Conservation (phyloP, 768 basidiomycete genomes). For the Aureoboletus auriporus region DNA sequence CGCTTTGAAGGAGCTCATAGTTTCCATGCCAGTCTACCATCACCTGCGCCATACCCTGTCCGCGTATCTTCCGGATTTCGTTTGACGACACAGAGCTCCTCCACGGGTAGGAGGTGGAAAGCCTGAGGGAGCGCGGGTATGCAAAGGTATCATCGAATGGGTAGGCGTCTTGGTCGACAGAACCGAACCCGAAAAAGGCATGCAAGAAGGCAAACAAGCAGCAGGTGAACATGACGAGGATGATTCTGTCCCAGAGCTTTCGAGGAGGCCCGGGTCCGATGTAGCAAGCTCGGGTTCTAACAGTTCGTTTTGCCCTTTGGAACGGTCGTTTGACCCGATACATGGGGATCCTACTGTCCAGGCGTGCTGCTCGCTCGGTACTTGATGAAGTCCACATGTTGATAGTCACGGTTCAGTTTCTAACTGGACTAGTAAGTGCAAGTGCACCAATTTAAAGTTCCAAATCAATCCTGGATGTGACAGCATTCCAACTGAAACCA, state of each 20-base stretch:
- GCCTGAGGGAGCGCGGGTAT: not conserved
- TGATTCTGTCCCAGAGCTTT: constrained; percentile 17
- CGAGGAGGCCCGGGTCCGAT: constrained; percentile 7
- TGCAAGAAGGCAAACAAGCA: constrained; percentile 23
- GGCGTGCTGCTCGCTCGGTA: not conserved
- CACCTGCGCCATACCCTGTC: constrained; percentile 1
- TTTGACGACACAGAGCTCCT: not conserved
- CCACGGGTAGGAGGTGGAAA: not conserved
- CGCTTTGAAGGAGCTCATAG: constrained; percentile 14
- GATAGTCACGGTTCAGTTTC: not conserved
- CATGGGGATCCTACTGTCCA: not conserved
- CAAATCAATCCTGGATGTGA: too few relatives aligned
- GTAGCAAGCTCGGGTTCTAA: not conserved
- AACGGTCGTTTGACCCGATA: constrained; percentile 1
- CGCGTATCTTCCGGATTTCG: not conserved
- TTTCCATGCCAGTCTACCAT: constrained; percentile 18
- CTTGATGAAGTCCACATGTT: constrained; percentile 10
- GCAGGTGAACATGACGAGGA: constrained; percentile 23
- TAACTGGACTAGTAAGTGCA: too few relatives aligned
- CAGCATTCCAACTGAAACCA: too few relatives aligned
- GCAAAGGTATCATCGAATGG: not conserved
- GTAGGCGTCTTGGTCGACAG: constrained; percentile 1
- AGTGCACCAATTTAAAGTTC: too few relatives aligned
- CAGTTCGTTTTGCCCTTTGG: not conserved
- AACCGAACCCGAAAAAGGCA: constrained; percentile 23